Conservation (phyloP, 345 rosid genomes). For the Firmiana major region DNA sequence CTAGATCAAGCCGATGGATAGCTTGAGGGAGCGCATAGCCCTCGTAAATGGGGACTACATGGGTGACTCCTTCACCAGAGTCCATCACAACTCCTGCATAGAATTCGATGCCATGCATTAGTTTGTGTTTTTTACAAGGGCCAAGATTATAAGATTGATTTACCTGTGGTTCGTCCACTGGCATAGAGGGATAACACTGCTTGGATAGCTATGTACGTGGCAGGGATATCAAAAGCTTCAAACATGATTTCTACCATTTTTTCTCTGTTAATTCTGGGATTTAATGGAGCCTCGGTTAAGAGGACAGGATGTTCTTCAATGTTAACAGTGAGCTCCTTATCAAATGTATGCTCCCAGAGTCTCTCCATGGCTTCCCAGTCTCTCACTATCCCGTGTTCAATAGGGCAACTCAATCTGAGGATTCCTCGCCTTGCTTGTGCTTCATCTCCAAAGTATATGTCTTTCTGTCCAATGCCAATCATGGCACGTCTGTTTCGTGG, state of each 20-base stretch:
- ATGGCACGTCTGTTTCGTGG: constrained; percentile 20
- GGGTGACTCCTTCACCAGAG: constrained; percentile 15
- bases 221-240: constrained; percentile 24
- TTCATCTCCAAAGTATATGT: constrained; percentile 22
- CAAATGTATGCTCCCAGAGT: constrained; percentile 21
- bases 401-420: constrained; percentile 17
- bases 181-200: constrained; percentile 30
- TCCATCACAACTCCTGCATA: constrained; percentile 26
- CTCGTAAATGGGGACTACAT: constrained; percentile 27
- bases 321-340: constrained; percentile 21
- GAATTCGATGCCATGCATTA: not conserved
- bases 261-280: constrained; percentile 29
- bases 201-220: constrained; percentile 22
- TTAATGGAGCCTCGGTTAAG: constrained; percentile 26
- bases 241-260: constrained; percentile 21
- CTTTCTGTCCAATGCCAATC: constrained; percentile 24
- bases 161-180: constrained; percentile 26
- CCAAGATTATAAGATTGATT: not conserved
- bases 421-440: constrained; percentile 25
- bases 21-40: constrained; percentile 28
- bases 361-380: constrained; percentile 31
- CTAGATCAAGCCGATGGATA: constrained; percentile 25
- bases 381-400: constrained; percentile 21
- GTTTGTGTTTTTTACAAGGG: not conserved
- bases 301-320: constrained; percentile 29